Conservation (phyloP, 306 rosid species). For the Morella rubra region DNA sequence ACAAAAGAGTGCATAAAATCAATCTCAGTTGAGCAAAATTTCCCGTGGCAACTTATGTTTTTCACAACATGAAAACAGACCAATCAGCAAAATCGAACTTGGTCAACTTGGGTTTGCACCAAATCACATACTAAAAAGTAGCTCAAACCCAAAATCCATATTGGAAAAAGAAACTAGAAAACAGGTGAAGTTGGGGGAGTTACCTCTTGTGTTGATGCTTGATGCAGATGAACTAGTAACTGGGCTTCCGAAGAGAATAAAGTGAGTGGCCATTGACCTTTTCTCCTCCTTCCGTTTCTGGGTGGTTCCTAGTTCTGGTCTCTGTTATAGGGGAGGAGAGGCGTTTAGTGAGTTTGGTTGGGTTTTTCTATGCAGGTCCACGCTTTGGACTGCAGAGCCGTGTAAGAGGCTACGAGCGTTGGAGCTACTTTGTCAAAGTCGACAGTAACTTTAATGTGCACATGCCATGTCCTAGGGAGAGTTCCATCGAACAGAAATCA, state of each 20-base stretch:
- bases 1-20: not conserved
- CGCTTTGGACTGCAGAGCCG: too few species aligned
- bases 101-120: not conserved
- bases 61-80: not conserved
- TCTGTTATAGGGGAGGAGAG: not conserved
- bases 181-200: not conserved
- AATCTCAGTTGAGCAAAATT: not conserved
- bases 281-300: not conserved
- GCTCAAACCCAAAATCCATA: not conserved
- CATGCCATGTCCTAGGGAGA: too few species aligned
- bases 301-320: not conserved
- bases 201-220: slow-evolving; percentile 36
- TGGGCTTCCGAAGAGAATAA: slow-evolving; percentile 25
- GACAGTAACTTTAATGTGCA: too few species aligned
- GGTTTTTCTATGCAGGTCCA: too few species aligned
- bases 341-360: slow-evolving; percentile 14
- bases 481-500: too few species aligned
- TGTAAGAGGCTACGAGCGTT: too few species aligned
- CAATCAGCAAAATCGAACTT: not conserved
- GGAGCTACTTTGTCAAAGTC: too few species aligned
- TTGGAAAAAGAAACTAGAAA: not conserved
- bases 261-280: slow-evolving; percentile 28
- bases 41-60: not conserved
- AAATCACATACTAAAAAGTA: not conserved
- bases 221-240: slow-evolving; percentile 27